These are phyloP conservation scores for Dictyostelium intermedium DNA, from an alignment of 78 protist genomes.

Conservation along the genomic window DNA sequence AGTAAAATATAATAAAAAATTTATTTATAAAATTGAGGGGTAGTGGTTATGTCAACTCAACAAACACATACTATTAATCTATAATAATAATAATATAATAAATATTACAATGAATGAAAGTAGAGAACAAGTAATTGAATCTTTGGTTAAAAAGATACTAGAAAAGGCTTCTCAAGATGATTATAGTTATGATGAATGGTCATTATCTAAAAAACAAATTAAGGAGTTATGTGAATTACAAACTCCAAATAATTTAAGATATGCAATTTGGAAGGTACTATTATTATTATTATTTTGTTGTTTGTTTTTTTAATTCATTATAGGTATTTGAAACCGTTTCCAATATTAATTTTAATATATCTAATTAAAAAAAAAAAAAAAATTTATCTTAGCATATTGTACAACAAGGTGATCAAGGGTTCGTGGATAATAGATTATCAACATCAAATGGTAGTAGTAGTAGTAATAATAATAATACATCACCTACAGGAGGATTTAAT, in stretches of 20 bases:
- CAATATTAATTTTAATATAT: too few relatives aligned
- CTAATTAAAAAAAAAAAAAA: too few relatives aligned
- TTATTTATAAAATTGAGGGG: too few relatives aligned
- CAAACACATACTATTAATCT: too few relatives aligned
- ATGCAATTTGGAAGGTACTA: conserved; percentile 45
- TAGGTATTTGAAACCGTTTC: too few relatives aligned
- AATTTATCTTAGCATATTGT: conserved; percentile 69
- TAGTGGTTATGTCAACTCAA: neutral
- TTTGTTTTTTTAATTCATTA: too few relatives aligned
- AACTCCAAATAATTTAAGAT: conserved; percentile 38
- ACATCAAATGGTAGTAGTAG: conserved; percentile 5
- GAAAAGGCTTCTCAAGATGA: neutral
- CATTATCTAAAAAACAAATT: conserved; percentile 20
- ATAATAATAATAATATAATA: neutral
- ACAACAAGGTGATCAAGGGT: conserved; percentile 17
- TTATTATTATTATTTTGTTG: neutral
- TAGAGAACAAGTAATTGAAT: conserved; percentile 10
- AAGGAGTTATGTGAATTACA: conserved; percentile 23
- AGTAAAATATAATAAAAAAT: too few relatives aligned
- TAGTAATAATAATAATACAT: neutral
- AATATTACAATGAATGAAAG: neutral
- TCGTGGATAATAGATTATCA: neutral
- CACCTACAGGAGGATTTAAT: neutral
- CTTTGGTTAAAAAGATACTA: neutral
- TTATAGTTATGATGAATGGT: conserved; percentile 55